Evolutionary conservation across 139 green algal species (phyloP).

Genomic region (Picochlorum sp.): DNA sequence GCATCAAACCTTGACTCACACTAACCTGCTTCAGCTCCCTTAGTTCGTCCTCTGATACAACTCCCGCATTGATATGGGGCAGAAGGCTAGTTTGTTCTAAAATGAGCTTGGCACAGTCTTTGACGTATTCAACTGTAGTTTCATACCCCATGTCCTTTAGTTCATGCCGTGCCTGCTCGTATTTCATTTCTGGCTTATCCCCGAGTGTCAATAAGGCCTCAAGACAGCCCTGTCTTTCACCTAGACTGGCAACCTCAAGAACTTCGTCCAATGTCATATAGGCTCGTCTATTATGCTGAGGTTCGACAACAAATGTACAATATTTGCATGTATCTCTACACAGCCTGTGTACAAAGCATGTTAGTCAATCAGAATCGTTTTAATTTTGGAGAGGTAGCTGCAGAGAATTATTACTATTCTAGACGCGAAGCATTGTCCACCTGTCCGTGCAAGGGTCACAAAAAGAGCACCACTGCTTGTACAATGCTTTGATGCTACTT

Average conservation of each 20-base stretch:
- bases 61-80: constrained; percentile 75
- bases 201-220: constrained; percentile 85
- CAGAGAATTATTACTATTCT: constrained; percentile 63
- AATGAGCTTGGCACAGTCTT: constrained; percentile 32
- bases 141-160: constrained; percentile 47
- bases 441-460: no score
- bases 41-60: constrained; percentile 14
- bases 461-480: no score
- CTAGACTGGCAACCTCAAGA: constrained; percentile 42
- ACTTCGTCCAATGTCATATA: constrained; percentile 82
- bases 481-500: no score
- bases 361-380: no score
- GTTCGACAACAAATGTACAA: constrained; percentile 74
- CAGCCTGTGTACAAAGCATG: no score
- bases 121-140: constrained; percentile 69
- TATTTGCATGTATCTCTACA: constrained; percentile 74
- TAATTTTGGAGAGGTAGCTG: constrained; percentile 68
- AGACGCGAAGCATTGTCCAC: no score
- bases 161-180: constrained; percentile 52
- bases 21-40: constrained; percentile 29
- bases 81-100: constrained; percentile 56
- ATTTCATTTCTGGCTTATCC: constrained; percentile 74
- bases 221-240: constrained; percentile 53
- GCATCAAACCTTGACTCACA: constrained; percentile 78
- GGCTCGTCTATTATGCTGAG: constrained; percentile 17